A percentile compares a stretch with the other conserved stretches of the same genome.
Conservation (phyloP, 2,329 filamentous ascomycete genomes). For the Neofusicoccum kwambonambiense region DNA sequence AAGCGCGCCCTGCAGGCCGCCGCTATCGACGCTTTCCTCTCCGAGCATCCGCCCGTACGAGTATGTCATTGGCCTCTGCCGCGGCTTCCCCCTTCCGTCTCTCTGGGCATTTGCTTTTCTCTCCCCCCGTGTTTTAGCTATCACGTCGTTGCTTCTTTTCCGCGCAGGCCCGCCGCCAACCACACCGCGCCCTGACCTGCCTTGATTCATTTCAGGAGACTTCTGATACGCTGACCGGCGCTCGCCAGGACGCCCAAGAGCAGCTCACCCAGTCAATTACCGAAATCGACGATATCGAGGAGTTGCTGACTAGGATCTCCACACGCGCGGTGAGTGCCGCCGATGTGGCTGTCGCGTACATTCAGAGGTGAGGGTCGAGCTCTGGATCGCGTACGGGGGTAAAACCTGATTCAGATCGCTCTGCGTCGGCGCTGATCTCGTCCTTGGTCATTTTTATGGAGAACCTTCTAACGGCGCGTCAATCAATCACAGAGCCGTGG, state of each 20-base stretch:
- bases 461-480: not conserved
- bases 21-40: constrained; percentile 2
- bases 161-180: not conserved
- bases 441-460: not conserved
- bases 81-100: not conserved
- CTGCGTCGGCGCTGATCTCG: not conserved
- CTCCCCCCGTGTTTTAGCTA: not conserved
- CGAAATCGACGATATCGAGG: not conserved
- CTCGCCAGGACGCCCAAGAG: not conserved
- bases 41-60: constrained; percentile 1
- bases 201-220: not conserved
- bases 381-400: not conserved
- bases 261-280: not conserved
- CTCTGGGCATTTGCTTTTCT: not conserved
- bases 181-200: not conserved
- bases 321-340: constrained; percentile 4
- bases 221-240: not conserved
- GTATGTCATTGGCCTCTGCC: constrained; percentile 5
- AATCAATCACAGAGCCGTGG: constrained; percentile 9
- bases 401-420: not conserved
- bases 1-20: constrained; percentile 8
- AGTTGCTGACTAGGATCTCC: constrained; percentile 1
- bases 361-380: constrained; percentile 9
- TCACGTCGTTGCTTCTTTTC: not conserved
- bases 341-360: constrained; percentile 6